phyloP scores from a whole-genome alignment of 495 filamentous ascomycete species.

The Aspergillus sclerotiicarbonarius region DNA sequence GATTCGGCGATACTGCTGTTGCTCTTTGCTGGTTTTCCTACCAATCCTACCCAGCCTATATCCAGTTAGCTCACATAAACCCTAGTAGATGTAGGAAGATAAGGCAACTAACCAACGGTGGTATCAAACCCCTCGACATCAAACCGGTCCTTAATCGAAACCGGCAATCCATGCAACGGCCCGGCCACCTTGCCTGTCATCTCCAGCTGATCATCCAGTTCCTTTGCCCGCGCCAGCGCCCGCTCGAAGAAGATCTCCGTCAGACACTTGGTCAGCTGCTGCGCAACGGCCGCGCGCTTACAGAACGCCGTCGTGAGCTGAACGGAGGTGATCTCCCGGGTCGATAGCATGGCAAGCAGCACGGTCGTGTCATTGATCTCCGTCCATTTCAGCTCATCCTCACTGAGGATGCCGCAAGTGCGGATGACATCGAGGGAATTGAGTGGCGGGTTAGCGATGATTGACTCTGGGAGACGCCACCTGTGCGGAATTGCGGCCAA shows the following conservation, averaged over 20 bases:
- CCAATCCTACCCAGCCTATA: slow-evolving; percentile 39
- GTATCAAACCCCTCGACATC: slow-evolving; percentile 56
- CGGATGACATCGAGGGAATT: slow-evolving; percentile 22
- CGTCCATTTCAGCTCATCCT: slow-evolving; percentile 50
- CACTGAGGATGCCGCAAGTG: slow-evolving; percentile 36
- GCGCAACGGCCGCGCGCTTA: slow-evolving; percentile 57
- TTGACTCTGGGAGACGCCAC: slow-evolving; percentile 29
- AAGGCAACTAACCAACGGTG: slow-evolving; percentile 34
- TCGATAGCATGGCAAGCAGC: slow-evolving; percentile 44
- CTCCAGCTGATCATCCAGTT: slow-evolving; percentile 42
- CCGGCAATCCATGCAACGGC: slow-evolving; percentile 66
- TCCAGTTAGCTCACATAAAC: not conserved
- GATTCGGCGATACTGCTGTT: slow-evolving; percentile 31
- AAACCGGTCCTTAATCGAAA: slow-evolving; percentile 67
- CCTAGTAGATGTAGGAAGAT: not conserved
- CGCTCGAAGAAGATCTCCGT: slow-evolving; percentile 63
- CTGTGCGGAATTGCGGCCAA: slow-evolving; percentile 31
- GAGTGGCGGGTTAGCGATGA: slow-evolving; percentile 3
- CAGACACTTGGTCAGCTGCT: slow-evolving; percentile 58
- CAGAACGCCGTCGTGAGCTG: slow-evolving; percentile 57
- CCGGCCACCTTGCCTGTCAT: slow-evolving; percentile 48
- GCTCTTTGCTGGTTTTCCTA: slow-evolving; percentile 28
- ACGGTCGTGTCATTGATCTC: slow-evolving; percentile 42
- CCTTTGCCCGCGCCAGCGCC: slow-evolving; percentile 39
- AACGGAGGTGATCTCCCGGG: slow-evolving; percentile 39